Conservation (phyloP, 768 basidiomycete species). For the Xerocomellus intermedius region DNA sequence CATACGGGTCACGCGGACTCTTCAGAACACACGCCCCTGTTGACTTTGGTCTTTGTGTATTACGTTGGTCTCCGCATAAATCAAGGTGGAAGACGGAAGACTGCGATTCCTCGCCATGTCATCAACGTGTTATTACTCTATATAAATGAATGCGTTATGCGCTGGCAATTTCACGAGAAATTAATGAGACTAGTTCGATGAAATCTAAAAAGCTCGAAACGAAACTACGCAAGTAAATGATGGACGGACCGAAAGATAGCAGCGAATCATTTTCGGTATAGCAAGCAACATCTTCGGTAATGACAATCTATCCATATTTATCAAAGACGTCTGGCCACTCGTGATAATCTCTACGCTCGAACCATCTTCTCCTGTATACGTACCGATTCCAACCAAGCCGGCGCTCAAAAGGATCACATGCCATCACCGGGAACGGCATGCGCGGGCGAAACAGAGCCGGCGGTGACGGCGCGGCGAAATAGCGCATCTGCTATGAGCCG, state of each 20-base stretch:
- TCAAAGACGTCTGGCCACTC: background rate
- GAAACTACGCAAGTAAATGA: background rate
- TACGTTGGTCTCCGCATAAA: background rate
- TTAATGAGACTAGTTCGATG: background rate
- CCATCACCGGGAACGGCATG: conserved; percentile 2
- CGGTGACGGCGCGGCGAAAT: background rate
- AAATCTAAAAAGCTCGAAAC: background rate
- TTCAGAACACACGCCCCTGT: background rate
- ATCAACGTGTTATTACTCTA: background rate
- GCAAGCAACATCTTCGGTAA: background rate
- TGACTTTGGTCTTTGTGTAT: background rate
- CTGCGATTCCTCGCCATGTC: background rate
- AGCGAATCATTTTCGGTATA: background rate
- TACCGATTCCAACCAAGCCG: background rate
- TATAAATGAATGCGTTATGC: conserved; percentile 6
- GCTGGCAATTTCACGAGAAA: background rate
- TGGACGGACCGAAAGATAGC: background rate
- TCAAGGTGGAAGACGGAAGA: conserved; percentile 1
- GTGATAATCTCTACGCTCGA: background rate
- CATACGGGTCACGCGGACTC: background rate
- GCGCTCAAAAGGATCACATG: background rate
- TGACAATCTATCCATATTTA: background rate
- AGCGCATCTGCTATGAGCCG: background rate
- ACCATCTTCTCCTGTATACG: background rate
- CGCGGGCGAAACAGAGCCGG: conserved; percentile 7